Conservation (phyloP, 2,329 filamentous ascomycete genomes). For the Sporothrix humicola region DNA sequence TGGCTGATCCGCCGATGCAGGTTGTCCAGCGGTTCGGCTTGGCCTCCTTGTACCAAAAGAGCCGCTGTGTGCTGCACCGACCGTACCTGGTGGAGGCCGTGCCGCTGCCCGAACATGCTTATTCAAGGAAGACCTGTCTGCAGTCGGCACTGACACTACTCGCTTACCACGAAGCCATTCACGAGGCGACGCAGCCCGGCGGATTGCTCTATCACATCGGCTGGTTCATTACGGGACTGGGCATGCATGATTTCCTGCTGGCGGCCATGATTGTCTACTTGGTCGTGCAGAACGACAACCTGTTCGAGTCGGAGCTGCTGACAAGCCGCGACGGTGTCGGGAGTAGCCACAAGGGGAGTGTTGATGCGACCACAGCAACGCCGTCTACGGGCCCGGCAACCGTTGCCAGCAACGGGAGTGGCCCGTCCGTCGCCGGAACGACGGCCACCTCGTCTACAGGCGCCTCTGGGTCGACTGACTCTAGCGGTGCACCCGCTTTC, state of each 20-base stretch:
- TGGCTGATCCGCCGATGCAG: slow-evolving; percentile 54
- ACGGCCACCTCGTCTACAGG: slow-evolving; percentile 41
- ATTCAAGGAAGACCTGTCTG: slow-evolving; percentile 58
- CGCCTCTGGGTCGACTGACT: slow-evolving; percentile 43
- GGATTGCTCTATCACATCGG: slow-evolving; percentile 57
- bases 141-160: slow-evolving; percentile 57
- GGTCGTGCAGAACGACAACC: slow-evolving; percentile 51
- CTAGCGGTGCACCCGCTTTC: slow-evolving; percentile 31
- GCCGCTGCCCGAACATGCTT: slow-evolving; percentile 54
- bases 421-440: slow-evolving; percentile 37
- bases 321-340: background rate
- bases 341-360: slow-evolving; percentile 45
- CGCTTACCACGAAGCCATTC: slow-evolving; percentile 54
- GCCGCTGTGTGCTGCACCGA: slow-evolving; percentile 61
- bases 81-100: slow-evolving; percentile 55
- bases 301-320: slow-evolving; percentile 36
- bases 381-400: slow-evolving; percentile 39
- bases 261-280: slow-evolving; percentile 66
- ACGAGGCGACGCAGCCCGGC: slow-evolving; percentile 58
- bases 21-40: slow-evolving; percentile 62
- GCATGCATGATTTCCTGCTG: slow-evolving; percentile 66
- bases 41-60: slow-evolving; percentile 59
- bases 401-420: slow-evolving; percentile 40
- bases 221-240: slow-evolving; percentile 64
- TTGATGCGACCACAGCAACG: slow-evolving; percentile 38